Base-by-base conservation (phyloP, 108 stramenopile genomes). In the Discostella stelligeroides region DNA sequence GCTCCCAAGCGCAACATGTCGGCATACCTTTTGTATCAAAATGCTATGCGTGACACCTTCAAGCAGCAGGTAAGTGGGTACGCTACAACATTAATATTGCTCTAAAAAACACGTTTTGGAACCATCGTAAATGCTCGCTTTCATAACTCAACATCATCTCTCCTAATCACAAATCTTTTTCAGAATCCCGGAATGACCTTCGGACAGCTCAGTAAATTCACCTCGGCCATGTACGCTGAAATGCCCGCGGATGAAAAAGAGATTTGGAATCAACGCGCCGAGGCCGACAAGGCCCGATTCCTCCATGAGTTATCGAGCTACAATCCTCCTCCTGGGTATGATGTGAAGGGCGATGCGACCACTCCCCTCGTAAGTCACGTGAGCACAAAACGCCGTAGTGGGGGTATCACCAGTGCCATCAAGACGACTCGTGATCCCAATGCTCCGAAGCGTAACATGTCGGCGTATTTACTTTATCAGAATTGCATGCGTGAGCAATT, bases 361-460 rank as follows among this genome's bases (percentile, higher is more conserved):
- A 73, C 81, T 30, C 24, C 77, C 23, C 84, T 84, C 37, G 58
- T 82, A 14, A 34, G 60, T 34, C 75, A 66, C 25, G 28, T 49
- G 18, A 20, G 29, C 18, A 42, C 54, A 4, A 58, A 46, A 34
- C 17, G 43, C 21, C 54, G 53, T 51, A 74, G 80, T 25, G 84
- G 82, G 11, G 72, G 79, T 13, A 81, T 73, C 60, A 73, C 81
- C n/a, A 39, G 30, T 47, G 68, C 28, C 14, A 46, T 34, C 39
- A 88, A 81, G 64, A 85, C 79, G 10, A 70, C 79, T 57, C 86
- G 85, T 67, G 94, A 96, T 64, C 73, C 82, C 17, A 89, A 90
- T 63, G 96, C 96, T n/a, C 96, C 96, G 41, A 96, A 95, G 82
- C 80, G 92, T 5, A 92, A 92, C 70, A 84, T 94, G 86, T 81